Evolutionary conservation across 805 yeast genomes (phyloP).

Genomic region (Wickerhamomyces strasburgensis): DNA sequence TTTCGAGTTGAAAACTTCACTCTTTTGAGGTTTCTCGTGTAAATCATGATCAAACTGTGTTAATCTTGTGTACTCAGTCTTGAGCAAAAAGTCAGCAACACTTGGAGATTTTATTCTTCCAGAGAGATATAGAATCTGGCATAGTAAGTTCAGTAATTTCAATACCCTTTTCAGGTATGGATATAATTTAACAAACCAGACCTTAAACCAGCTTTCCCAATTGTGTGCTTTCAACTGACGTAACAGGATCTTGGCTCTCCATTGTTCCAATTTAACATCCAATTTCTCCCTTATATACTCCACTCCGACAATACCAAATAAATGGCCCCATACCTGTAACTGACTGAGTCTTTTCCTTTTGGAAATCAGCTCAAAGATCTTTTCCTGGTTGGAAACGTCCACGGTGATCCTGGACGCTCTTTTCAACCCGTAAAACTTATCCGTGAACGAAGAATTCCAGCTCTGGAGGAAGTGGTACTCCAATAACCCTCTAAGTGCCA

Average conservation of each 20-base stretch:
- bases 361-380: slow-evolving; percentile 38
- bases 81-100: slow-evolving; percentile 53
- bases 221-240: slow-evolving; percentile 32
- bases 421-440: slow-evolving; percentile 87
- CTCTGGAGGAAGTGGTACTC: slow-evolving; percentile 66
- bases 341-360: slow-evolving; percentile 46
- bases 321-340: slow-evolving; percentile 48
- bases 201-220: slow-evolving; percentile 22
- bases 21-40: slow-evolving; percentile 11
- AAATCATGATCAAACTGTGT: slow-evolving; percentile 25
- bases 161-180: slow-evolving; percentile 51
- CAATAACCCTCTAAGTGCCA: slow-evolving; percentile 52
- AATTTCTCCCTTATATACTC: slow-evolving; percentile 70
- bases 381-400: slow-evolving; percentile 28
- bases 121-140: slow-evolving; percentile 62
- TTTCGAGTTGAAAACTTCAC: not conserved
- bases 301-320: slow-evolving; percentile 56
- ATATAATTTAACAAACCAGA: slow-evolving; percentile 50
- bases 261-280: slow-evolving; percentile 55
- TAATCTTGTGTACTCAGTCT: slow-evolving; percentile 52
- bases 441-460: slow-evolving; percentile 87
- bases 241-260: slow-evolving; percentile 55
- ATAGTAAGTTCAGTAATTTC: slow-evolving; percentile 46
- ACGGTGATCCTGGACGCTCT: slow-evolving; percentile 35
- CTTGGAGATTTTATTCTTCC: slow-evolving; percentile 63